A percentile compares a stretch with the other conserved stretches of the same genome.
Evolutionary conservation across 2,329 filamentous ascomycete species (phyloP).

Genomic region (Microcera coccophila): DNA sequence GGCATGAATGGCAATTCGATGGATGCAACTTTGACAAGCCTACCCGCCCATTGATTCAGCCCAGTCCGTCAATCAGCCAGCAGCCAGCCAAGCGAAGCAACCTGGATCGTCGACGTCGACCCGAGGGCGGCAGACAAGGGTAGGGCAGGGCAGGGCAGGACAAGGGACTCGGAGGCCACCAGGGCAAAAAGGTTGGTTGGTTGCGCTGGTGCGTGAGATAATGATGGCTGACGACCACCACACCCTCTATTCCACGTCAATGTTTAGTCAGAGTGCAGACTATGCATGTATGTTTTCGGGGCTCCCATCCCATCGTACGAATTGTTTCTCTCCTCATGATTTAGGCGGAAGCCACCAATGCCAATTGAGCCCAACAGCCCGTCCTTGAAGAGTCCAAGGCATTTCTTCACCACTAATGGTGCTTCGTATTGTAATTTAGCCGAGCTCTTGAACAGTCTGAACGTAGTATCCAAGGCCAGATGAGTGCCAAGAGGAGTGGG

Average conservation of each 20-base stretch:
- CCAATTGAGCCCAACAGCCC: too few species aligned
- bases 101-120: background rate
- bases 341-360: too few species aligned
- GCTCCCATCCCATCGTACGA: too few species aligned
- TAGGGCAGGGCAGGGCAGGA: background rate
- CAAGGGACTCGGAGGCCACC: background rate
- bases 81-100: background rate
- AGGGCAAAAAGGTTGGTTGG: background rate
- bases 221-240: background rate
- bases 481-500: too few species aligned
- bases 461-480: too few species aligned
- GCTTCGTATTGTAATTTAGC: too few species aligned
- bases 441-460: too few species aligned
- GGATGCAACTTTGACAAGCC: background rate
- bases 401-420: too few species aligned
- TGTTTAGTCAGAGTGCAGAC: too few species aligned
- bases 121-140: background rate
- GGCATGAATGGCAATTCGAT: background rate
- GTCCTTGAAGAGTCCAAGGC: too few species aligned
- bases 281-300: background rate
- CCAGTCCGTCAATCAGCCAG: background rate
- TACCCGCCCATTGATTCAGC: background rate
- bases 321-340: too few species aligned
- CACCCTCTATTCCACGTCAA: too few species aligned
- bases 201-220: background rate